These are phyloP conservation scores for Biscogniauxia marginata DNA, from an alignment of 2,329 filamentous ascomycete genomes.

Conservation along the genomic window DNA sequence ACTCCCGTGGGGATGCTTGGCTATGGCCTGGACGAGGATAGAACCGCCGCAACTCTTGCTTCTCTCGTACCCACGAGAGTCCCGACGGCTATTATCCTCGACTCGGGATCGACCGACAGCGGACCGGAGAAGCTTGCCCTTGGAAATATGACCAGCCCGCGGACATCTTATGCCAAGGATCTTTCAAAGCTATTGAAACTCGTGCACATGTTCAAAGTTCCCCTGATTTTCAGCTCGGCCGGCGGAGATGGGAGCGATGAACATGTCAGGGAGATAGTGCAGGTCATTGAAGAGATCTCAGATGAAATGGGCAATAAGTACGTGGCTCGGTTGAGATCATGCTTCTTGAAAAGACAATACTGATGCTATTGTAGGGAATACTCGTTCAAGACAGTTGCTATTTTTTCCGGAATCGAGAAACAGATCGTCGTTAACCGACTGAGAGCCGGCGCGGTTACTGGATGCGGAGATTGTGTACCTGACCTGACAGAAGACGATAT, in stretches of 20 bases:
- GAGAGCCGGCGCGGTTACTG: constrained; percentile 29
- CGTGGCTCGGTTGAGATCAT: not conserved
- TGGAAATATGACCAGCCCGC: constrained; percentile 39
- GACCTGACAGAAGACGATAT: constrained; percentile 38
- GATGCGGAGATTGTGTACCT: constrained; percentile 43
- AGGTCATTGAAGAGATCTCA: constrained; percentile 39
- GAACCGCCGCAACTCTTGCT: constrained; percentile 26
- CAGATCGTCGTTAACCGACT: constrained; percentile 1
- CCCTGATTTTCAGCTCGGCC: constrained; percentile 43
- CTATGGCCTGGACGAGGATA: constrained; percentile 43
- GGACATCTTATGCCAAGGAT: constrained; percentile 42
- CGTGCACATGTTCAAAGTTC: constrained; percentile 34
- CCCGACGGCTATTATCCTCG: constrained; percentile 35
- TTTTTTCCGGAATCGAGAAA: constrained; percentile 41
- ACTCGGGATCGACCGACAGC: constrained; percentile 36
- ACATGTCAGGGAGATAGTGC: constrained; percentile 40
- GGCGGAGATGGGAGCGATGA: constrained; percentile 48
- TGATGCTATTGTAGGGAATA: constrained; percentile 13
- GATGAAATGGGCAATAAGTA: constrained; percentile 26
- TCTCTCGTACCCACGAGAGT: constrained; percentile 22
- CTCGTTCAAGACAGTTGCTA: constrained; percentile 35
- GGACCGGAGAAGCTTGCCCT: constrained; percentile 42
- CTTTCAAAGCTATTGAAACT: constrained; percentile 38
- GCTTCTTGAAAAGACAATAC: not conserved
- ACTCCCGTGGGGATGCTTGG: constrained; percentile 50